Conservation (phyloP, 2,329 filamentous ascomycete species). For the Diaporthe aspalathi region DNA sequence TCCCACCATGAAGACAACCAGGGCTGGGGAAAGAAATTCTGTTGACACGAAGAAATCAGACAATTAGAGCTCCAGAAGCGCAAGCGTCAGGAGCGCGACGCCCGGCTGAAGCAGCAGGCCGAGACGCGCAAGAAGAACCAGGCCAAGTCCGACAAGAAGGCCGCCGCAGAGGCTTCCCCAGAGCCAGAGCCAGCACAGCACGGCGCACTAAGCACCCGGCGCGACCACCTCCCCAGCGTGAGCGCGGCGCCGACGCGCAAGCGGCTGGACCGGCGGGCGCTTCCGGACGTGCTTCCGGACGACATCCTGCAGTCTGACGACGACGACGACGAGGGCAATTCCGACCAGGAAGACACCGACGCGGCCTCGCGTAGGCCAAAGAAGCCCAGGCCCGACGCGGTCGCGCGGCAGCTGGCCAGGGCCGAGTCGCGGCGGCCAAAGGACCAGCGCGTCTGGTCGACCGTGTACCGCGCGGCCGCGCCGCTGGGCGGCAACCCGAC, state of each 20-base stretch:
- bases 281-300: conserved; percentile 62
- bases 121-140: conserved; percentile 57
- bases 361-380: conserved; percentile 48
- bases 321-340: conserved; percentile 42
- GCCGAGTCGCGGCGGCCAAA: conserved; percentile 51
- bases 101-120: conserved; percentile 66
- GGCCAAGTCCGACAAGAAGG: conserved; percentile 44
- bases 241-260: conserved; percentile 40
- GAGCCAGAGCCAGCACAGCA: conserved; percentile 40
- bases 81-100: conserved; percentile 67
- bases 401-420: conserved; percentile 52
- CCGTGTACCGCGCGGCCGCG: conserved; percentile 63
- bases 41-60: conserved; percentile 47
- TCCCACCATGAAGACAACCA: background rate
- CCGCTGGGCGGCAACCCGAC: conserved; percentile 55
- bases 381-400: conserved; percentile 57
- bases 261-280: conserved; percentile 49
- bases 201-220: conserved; percentile 28
- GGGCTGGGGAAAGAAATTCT: background rate
- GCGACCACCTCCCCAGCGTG: conserved; percentile 22
- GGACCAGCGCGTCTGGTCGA: conserved; percentile 64
- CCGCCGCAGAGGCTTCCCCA: conserved; percentile 41
- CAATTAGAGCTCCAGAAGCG: conserved; percentile 63
- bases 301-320: conserved; percentile 65
- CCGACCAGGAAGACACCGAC: conserved; percentile 33